These are phyloP conservation scores for Phytomonas sp. DNA, from an alignment of 208 protist genomes.

Conservation along the genomic window DNA sequence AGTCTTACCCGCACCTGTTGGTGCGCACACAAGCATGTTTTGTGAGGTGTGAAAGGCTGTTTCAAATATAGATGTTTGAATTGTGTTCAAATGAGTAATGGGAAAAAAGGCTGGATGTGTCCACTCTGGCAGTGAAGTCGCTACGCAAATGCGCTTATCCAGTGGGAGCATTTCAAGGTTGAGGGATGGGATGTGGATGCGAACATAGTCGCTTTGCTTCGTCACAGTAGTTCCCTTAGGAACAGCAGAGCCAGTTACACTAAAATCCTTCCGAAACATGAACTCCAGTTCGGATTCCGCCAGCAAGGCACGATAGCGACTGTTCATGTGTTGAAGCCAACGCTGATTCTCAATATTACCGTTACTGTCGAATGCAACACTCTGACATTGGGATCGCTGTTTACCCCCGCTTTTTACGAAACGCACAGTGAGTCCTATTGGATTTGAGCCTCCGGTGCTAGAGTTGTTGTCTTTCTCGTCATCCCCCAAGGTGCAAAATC, in stretches of 20 bases:
- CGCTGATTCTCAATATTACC: conserved; percentile 49
- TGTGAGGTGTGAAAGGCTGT: conserved; percentile 96
- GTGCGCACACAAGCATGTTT: conserved; percentile 98
- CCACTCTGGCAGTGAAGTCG: conserved; percentile 81
- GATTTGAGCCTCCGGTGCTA: conserved; percentile 13
- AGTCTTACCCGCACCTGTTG: conserved; percentile 98
- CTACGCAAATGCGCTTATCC: conserved; percentile 72
- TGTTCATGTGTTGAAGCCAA: conserved; percentile 84
- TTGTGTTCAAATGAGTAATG: conserved; percentile 93
- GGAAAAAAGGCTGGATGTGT: conserved; percentile 84
- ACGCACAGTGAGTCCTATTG: conserved; percentile 41
- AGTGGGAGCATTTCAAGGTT: conserved; percentile 52
- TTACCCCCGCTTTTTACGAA: conserved; percentile 53
- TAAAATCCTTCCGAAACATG: conserved; percentile 79
- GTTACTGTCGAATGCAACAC: conserved; percentile 26
- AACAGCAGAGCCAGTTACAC: conserved; percentile 61
- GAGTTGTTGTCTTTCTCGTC: conserved; percentile 24
- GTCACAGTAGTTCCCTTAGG: conserved; percentile 50
- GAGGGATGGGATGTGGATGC: conserved; percentile 78
- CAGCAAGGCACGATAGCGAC: conserved; percentile 77
- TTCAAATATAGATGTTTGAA: conserved; percentile 94
- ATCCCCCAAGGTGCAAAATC: conserved; percentile 84
- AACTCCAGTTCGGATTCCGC: conserved; percentile 78
- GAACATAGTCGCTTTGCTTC: conserved; percentile 57
- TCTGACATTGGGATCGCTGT: conserved; percentile 28